Conservation (phyloP, 202 grass and related monocot genomes). For the Panicum virgatum region DNA sequence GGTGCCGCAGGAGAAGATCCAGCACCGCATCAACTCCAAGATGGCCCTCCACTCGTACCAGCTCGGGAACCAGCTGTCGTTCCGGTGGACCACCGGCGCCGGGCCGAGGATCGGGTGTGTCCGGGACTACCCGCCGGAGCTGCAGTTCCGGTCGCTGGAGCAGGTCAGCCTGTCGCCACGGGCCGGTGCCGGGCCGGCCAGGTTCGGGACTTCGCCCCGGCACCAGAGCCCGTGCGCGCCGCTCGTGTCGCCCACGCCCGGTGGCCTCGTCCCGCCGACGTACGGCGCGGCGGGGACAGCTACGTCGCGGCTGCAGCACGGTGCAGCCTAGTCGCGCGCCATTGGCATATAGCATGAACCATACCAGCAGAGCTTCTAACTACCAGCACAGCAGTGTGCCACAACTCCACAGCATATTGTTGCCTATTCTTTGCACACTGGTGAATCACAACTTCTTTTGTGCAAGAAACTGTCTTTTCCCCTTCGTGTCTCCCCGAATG, state of each 20-base stretch:
- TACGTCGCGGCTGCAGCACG: constrained; percentile 25
- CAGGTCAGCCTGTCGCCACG: constrained; percentile 81
- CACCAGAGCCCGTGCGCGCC: constrained; percentile 37
- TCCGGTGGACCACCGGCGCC: constrained; percentile 78
- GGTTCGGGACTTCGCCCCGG: constrained; percentile 20
- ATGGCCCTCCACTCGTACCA: constrained; percentile 78
- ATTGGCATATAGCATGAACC: too few species aligned
- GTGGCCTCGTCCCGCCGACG: not conserved
- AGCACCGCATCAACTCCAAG: constrained; percentile 78
- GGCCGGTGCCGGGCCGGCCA: not conserved
- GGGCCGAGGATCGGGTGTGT: constrained; percentile 90
- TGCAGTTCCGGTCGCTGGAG: constrained; percentile 68
- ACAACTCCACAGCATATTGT: too few species aligned
- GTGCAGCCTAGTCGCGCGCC: constrained; percentile 5
- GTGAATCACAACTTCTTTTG: not conserved
- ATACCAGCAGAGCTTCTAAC: too few species aligned
- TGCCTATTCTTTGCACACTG: too few species aligned
- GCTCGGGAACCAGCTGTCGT: constrained; percentile 83
- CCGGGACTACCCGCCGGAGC: constrained; percentile 85
- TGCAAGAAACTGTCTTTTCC: not conserved
- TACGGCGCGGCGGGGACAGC: not conserved
- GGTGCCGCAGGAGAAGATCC: constrained; percentile 73
- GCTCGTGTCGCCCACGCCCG: constrained; percentile 30
- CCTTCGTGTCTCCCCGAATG: not conserved
- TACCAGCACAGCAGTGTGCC: too few species aligned